Conservation (phyloP, 257 asterid genomes). For the Solanum tarijense region DNA sequence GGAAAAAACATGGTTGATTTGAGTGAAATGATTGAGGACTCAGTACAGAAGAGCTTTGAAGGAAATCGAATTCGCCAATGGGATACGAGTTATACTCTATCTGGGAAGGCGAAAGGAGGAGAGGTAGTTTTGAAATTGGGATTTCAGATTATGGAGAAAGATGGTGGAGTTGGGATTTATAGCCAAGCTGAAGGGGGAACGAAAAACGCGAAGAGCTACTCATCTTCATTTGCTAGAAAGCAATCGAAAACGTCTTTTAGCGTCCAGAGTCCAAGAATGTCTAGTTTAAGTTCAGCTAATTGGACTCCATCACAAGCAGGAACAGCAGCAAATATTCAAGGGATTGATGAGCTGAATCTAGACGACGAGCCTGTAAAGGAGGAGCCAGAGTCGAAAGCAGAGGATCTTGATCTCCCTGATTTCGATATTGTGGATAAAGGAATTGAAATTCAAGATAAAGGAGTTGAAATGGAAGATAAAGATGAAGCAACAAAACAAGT, state of each 20-base stretch:
- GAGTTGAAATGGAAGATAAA: slow-evolving; percentile 51
- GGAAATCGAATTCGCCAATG: slow-evolving; percentile 66
- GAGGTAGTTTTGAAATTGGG: slow-evolving; percentile 75
- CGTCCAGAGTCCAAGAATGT: slow-evolving; percentile 59
- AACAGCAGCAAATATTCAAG: slow-evolving; percentile 30
- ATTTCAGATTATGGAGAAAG: slow-evolving; percentile 96
- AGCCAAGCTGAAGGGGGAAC: slow-evolving; percentile 47
- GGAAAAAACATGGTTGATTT: slow-evolving; percentile 65
- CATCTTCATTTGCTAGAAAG: slow-evolving; percentile 41
- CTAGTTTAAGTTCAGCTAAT: slow-evolving; percentile 33
- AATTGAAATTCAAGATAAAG: slow-evolving; percentile 70
- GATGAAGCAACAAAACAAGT: slow-evolving; percentile 19
- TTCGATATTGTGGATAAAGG: slow-evolving; percentile 90
- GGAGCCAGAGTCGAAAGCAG: slow-evolving; percentile 27
- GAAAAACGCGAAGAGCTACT: slow-evolving; percentile 10
- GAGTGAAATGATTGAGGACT: slow-evolving; percentile 56
- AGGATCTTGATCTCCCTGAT: slow-evolving; percentile 59
- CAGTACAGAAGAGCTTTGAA: slow-evolving; percentile 56
- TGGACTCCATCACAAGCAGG: slow-evolving; percentile 55
- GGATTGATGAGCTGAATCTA: slow-evolving; percentile 72
- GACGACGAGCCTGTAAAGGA: slow-evolving; percentile 25
- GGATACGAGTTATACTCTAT: slow-evolving; percentile 48
- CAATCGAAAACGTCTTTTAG: slow-evolving; percentile 79
- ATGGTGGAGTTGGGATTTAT: slow-evolving; percentile 79
- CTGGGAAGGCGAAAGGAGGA: slow-evolving; percentile 88